Evolutionary conservation across 768 basidiomycete species (phyloP), one percentile per base, ranked within the genome.

Genomic region (Boletus reticuloceps): DNA sequence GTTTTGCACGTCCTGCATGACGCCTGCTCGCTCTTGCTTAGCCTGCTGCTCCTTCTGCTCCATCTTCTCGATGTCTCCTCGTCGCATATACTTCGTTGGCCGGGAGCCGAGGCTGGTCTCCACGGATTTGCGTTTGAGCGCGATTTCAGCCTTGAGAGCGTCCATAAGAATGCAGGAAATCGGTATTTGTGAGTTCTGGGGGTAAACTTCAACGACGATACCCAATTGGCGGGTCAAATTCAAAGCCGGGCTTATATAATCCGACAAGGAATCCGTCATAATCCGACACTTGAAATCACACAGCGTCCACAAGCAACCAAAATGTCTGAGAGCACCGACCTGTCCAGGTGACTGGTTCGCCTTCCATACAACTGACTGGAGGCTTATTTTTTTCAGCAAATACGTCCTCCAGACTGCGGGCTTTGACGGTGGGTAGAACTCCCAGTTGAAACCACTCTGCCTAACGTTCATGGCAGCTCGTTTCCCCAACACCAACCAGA

Each of bases 401-500:
- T 91, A 84, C 75, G 80, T 88, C 58, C 85, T 99, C 60, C 89
- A 96, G 74, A 99, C 97, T 55, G 96, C 92, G 61, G 89, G 88
- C 56, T 99, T 98, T 72, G 96, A 98, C 71, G 89, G 88, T 88
- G 53, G 62, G 79, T 72, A 38, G 25, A 42, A 34, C 44, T 17
- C 29, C 36, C 12, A 47, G 25, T 48, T 32, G 27, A 29, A 34
- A 25, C 40, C 20, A 27, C 41, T 39, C 47, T 50, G 36, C 17
- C 42, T 69, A 37, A 62, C 29, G 34, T 46, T 48, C 45, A 47
- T 55, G 70, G 16, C 62, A 93, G 92, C 91, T 64, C 90, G 90
- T 51, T 94, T 93, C 77, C 90, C 89, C 52, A 89, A 93, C 72
- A 83, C 82, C 62, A 94, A 97, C 79, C 96, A 99, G 79, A 96